A percentile compares a stretch with the other conserved stretches of the same genome.
These are phyloP conservation scores for Ampelocalamus luodianensis DNA, from an alignment of 176 grass and related monocot genomes.

Conservation along the genomic window DNA sequence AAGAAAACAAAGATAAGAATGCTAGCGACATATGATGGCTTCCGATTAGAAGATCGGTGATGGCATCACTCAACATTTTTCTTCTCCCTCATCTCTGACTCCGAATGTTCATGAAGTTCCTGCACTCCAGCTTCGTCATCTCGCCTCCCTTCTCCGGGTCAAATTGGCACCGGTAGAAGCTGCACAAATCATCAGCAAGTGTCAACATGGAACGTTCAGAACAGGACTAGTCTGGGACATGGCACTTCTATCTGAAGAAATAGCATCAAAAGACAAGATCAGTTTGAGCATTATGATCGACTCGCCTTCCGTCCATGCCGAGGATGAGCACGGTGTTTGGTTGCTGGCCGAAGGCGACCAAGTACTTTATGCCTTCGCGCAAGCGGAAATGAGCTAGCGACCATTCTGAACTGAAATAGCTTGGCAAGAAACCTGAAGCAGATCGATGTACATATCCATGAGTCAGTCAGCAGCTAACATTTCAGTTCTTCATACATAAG, in stretches of 20 bases:
- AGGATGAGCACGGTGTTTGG: slow-evolving; percentile 62
- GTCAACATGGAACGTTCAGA: not conserved
- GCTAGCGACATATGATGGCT: not conserved
- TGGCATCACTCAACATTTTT: not conserved
- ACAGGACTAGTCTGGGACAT: not conserved
- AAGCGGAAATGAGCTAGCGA: slow-evolving; percentile 68
- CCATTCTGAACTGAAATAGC: slow-evolving; percentile 77
- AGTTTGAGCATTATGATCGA: not conserved
- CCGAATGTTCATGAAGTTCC: slow-evolving; percentile 51
- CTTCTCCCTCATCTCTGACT: not conserved
- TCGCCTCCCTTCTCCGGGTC: slow-evolving; percentile 57
- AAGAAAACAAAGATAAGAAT: not conserved
- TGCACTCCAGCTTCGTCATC: slow-evolving; percentile 63
- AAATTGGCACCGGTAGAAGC: slow-evolving; percentile 77
- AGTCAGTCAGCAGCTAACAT: not conserved
- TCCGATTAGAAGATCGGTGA: not conserved
- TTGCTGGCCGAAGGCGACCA: slow-evolving; percentile 64
- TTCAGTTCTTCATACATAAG: not conserved
- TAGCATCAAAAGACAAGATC: too few relatives aligned
- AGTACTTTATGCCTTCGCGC: slow-evolving; percentile 57
- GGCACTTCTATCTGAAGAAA: not conserved
- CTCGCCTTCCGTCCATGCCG: slow-evolving; percentile 84
- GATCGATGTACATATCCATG: not conserved
- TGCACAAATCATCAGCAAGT: not conserved
- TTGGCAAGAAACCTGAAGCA: slow-evolving; percentile 57